Percentiles rank a stretch among this genome's conserved stretches.
phyloP scores from a whole-genome alignment of 352 stramenopile genomes.

The Globisporangium irregulare region DNA sequence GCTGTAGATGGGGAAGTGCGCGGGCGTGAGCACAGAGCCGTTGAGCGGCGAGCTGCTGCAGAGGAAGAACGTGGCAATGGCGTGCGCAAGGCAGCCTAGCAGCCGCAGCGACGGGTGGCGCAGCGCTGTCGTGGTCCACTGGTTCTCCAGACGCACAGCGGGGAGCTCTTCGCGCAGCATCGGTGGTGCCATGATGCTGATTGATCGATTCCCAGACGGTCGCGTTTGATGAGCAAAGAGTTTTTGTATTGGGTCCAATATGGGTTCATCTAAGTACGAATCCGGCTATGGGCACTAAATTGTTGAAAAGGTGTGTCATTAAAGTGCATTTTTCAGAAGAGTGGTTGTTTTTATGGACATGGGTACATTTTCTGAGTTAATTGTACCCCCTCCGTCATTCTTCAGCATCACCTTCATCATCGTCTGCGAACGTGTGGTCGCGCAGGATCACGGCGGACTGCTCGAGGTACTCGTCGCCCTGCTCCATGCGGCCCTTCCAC shows the following conservation, averaged over 20 bases:
- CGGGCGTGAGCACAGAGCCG: conserved; percentile 26
- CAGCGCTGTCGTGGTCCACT: conserved; percentile 39
- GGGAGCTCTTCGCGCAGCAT: not conserved
- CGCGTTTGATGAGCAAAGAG: not conserved
- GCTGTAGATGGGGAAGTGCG: conserved; percentile 39
- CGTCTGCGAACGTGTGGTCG: conserved; percentile 46
- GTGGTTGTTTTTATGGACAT: conserved; percentile 2
- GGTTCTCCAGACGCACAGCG: conserved; percentile 30
- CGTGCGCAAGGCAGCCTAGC: conserved; percentile 30
- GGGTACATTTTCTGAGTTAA: conserved; percentile 5
- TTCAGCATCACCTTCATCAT: conserved; percentile 19
- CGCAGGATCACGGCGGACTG: conserved; percentile 54
- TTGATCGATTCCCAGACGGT: not conserved
- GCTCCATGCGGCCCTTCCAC: conserved; percentile 50
- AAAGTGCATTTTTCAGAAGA: not conserved
- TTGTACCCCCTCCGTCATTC: not conserved
- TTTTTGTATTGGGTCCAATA: not conserved
- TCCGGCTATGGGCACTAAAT: not conserved
- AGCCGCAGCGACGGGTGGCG: conserved; percentile 39
- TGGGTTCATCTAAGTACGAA: not conserved
- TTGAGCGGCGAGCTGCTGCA: conserved; percentile 42
- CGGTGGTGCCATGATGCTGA: not conserved
- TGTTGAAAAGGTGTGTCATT: not conserved
- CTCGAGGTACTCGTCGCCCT: conserved; percentile 47
- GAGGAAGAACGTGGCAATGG: conserved; percentile 33